Evolutionary conservation across 1,284 basidiomycete genomes (phyloP), one percentile per base, ranked within the genome.

Genomic region (Vanrija humicola): DNA sequence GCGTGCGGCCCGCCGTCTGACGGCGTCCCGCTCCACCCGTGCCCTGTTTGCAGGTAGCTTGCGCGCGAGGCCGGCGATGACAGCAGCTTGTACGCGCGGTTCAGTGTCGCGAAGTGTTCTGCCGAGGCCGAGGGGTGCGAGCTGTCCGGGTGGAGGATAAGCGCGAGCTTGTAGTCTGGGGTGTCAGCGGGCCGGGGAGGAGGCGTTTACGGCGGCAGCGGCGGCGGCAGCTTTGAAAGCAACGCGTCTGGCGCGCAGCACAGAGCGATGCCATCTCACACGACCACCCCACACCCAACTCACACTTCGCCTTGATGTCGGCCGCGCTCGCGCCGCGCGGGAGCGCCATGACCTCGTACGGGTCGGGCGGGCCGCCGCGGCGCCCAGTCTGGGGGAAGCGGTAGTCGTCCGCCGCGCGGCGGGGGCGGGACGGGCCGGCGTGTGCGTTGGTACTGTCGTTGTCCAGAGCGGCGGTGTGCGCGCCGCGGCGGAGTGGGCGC

Each of bases 141-240:
- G 6, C 70, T 70, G 56, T 77, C 75, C 7, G 75, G 75, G 56
- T 77, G 75, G n/a, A 75, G 63, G 8, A 77, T 48, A 9, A 73
- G 59, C 2, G 75, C 75, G 21, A 77, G 68, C 38, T 64, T 63
- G 60, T 77, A 77, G 52, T 77, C 74, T 77, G 54, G 10, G 21
- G 34, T 18, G 18, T 50, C 48, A 43, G 19, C 39, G 14, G 18
- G n/a, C n/a, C n/a, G n/a, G 29, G 16, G 10, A 19, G 12, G 1
- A 25, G 38, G 19, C 12, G 39, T 7, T 5, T 9, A 28, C 3
- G 6, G n/a, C 16, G 25, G 23, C 8, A 10, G 25, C 3, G 6
- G n/a, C 16, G 25, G 23, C 8, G 12, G 25, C 44, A 21, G 18
- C 44, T 6, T 29, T 12, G 16, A 21, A 29, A 46, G 23, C n/a